A percentile compares a stretch with the other conserved stretches of the same genome.
These are phyloP conservation scores for Pulveroboletus sp. DNA, from an alignment of 768 basidiomycete species.

Conservation along the genomic window DNA sequence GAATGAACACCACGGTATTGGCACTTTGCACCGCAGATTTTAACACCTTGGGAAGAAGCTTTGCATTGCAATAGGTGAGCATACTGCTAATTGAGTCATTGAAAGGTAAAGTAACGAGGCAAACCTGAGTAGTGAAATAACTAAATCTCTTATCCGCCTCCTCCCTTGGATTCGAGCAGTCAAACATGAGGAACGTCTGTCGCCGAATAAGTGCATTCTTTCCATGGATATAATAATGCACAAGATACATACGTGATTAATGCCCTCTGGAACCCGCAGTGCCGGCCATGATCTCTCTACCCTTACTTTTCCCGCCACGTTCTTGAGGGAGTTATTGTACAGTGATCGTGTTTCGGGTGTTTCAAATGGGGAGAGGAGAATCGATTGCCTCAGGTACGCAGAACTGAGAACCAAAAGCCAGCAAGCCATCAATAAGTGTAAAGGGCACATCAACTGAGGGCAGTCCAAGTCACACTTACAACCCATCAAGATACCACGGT, in stretches of 20 bases:
- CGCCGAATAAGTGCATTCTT: background rate
- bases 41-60: constrained; percentile 77
- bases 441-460: constrained; percentile 65
- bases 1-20: constrained; percentile 85
- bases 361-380: constrained; percentile 83
- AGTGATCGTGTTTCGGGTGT: constrained; percentile 82
- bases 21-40: constrained; percentile 92
- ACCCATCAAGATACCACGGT: constrained; percentile 94
- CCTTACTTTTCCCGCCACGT: constrained; percentile 80
- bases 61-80: background rate
- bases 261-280: constrained; percentile 73
- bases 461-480: constrained; percentile 51
- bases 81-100: background rate
- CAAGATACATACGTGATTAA: constrained; percentile 60
- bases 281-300: constrained; percentile 67
- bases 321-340: constrained; percentile 70
- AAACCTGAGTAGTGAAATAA: constrained; percentile 81
- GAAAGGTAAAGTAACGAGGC: constrained; percentile 1
- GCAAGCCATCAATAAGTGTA: constrained; percentile 22
- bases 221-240: background rate
- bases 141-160: constrained; percentile 86
- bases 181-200: constrained; percentile 73
- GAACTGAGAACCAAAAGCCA: constrained; percentile 45
- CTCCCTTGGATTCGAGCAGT: constrained; percentile 61
- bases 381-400: constrained; percentile 81